Conservation (phyloP, 495 filamentous ascomycete genomes). For the Penicillium canariense region DNA sequence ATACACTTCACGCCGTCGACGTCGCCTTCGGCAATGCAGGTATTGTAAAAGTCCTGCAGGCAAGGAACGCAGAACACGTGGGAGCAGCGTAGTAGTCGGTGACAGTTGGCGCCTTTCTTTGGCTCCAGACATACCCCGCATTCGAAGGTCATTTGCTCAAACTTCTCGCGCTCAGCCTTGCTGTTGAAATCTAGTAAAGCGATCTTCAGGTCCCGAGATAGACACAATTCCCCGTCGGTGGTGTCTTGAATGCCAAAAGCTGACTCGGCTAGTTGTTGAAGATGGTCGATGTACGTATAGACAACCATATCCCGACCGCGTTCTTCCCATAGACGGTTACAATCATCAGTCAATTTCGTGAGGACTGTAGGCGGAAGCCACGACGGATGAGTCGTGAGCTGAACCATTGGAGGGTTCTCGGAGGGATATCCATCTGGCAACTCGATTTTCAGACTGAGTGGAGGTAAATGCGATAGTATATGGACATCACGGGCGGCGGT, state of each 20-base stretch:
- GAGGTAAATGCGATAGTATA: constrained; percentile 70
- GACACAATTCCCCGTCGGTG: constrained; percentile 39
- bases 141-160: constrained; percentile 81
- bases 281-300: constrained; percentile 80
- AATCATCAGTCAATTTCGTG: constrained; percentile 59
- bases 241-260: constrained; percentile 68
- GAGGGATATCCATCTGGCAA: constrained; percentile 77
- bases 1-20: constrained; percentile 75
- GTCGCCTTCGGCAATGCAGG: constrained; percentile 81
- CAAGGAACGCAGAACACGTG: constrained; percentile 90
- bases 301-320: constrained; percentile 72
- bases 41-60: constrained; percentile 84
- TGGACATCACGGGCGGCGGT: constrained; percentile 50
- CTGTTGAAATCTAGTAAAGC: constrained; percentile 77
- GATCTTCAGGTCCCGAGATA: constrained; percentile 60
- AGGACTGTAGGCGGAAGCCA: constrained; percentile 68
- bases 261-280: constrained; percentile 75
- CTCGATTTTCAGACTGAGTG: constrained; percentile 63
- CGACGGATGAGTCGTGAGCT: constrained; percentile 60
- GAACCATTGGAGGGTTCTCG: constrained; percentile 60
- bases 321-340: constrained; percentile 73
- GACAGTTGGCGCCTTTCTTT: constrained; percentile 82
- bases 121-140: constrained; percentile 91
- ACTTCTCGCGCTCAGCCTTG: constrained; percentile 66
- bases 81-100: constrained; percentile 71